Percentiles rank a stretch among this genome's conserved stretches.
phyloP scores from a whole-genome alignment of 495 filamentous ascomycete genomes.

The Jackrogersella multiformis region DNA sequence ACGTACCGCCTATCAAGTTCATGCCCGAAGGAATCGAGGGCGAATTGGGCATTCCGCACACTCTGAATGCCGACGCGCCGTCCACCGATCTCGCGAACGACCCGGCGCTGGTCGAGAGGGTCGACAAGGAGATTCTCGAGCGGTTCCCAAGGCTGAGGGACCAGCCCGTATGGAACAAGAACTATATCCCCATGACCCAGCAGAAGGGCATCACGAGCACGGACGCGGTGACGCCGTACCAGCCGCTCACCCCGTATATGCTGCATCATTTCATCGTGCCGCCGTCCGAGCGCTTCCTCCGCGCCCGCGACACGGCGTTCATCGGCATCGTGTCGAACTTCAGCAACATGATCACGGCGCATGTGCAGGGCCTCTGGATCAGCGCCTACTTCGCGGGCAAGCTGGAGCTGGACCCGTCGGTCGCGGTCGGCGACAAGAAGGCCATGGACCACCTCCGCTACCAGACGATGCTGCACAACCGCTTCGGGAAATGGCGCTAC shows the following conservation, averaged over 20 bases:
- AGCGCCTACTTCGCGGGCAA: conserved; percentile 65
- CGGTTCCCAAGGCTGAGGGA: conserved; percentile 70
- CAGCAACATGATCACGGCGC: conserved; percentile 68
- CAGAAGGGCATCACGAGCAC: conserved; percentile 48
- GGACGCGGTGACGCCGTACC: conserved; percentile 48
- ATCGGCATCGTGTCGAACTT: conserved; percentile 71
- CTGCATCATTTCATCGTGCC: conserved; percentile 79
- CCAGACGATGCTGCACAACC: conserved; percentile 70
- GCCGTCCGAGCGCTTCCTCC: conserved; percentile 58
- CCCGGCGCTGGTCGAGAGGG: conserved; percentile 45
- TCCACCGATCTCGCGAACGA: conserved; percentile 45
- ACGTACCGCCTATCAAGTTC: conserved; percentile 70
- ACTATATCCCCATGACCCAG: conserved; percentile 54
- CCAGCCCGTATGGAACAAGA: conserved; percentile 56
- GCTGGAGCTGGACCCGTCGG: conserved; percentile 39
- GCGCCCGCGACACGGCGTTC: conserved; percentile 70
- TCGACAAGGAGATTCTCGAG: conserved; percentile 72
- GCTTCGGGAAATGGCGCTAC: conserved; percentile 76
- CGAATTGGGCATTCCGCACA: conserved; percentile 57
- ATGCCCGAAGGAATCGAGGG: conserved; percentile 62
- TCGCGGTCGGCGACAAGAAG: conserved; percentile 28
- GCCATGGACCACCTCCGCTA: conserved; percentile 49
- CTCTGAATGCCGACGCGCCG: conserved; percentile 37
- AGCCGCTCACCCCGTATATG: conserved; percentile 52
- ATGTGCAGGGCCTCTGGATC: conserved; percentile 78